Conservation (phyloP, 192 early-diverging fungal species). For the Umbelopsis sp. region DNA sequence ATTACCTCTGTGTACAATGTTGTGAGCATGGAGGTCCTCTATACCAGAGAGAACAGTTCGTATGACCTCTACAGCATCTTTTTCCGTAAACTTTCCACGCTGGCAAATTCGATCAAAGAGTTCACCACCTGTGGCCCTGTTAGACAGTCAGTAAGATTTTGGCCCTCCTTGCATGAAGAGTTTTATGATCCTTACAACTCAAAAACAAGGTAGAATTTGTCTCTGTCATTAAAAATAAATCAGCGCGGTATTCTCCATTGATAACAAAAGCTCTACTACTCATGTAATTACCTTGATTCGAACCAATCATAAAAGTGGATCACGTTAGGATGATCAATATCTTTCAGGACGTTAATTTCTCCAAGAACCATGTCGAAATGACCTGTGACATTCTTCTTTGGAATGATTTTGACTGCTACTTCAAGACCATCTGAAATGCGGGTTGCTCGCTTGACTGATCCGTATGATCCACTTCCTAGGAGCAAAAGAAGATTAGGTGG, state of each 20-base stretch:
- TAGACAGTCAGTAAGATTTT: background rate
- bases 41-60: conserved; percentile 75
- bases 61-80: conserved; percentile 77
- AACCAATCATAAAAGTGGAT: conserved; percentile 84
- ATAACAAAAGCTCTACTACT: conserved; percentile 14
- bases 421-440: conserved; percentile 70
- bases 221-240: conserved; percentile 33
- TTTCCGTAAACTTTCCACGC: conserved; percentile 78
- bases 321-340: conserved; percentile 86
- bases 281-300: conserved; percentile 41
- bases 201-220: conserved; percentile 78
- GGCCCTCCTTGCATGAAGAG: background rate
- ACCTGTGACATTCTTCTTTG: conserved; percentile 78
- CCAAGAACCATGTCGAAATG: conserved; percentile 88
- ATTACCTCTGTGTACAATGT: conserved; percentile 82
- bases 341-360: conserved; percentile 87
- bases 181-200: conserved; percentile 54
- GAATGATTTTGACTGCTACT: conserved; percentile 93
- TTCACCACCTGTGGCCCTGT: conserved; percentile 78
- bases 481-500: background rate
- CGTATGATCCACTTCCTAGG: conserved; percentile 63
- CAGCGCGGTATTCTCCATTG: background rate
- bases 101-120: conserved; percentile 84
- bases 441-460: conserved; percentile 68
- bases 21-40: conserved; percentile 82